Evolutionary conservation across 257 asterid species (phyloP), one percentile per base, ranked within the genome.

Genomic region (Salvia hispanica): DNA sequence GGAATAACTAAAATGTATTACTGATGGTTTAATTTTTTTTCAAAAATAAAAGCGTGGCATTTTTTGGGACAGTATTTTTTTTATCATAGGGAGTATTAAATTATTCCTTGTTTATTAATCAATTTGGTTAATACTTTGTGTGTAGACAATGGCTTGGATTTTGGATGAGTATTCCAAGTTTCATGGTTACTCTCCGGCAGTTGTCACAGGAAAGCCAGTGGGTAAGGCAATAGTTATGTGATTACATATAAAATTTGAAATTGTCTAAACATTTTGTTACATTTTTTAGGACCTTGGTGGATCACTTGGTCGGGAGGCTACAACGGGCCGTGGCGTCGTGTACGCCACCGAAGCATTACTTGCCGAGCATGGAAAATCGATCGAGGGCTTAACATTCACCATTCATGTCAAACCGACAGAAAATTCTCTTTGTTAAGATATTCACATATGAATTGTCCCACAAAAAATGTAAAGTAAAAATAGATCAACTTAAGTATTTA

Each of bases 101-200:
- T 25, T 25, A 25, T 25, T 25, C 63, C 55, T 55, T 25, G 4
- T 21, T 75, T 55, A 39, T 39, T 39, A 39, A 39, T 39, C 8
- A 5, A 7, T 5, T 6, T 39, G 8, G 7, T 39, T 8, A 39
- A 39, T 8, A 39, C 8, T 1, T 36, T 39, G 43, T 56, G 79
- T 93, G 31, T 25, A 94, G 99, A 94, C 99, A 39, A 94, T 94
- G 99, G 99, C 97, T 62, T 94, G 99, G 99, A 94, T 94, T 62
- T 76, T 94, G 88, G 99, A 91, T 33, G 99, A 94, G 86, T 94
- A 94, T 81, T 94, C 99, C 0, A 94, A 94, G 72, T 94, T 94
- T 63, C 99, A 94, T 56, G 99, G 99, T 28, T 65, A 94, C 76
- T 94, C 99, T 1, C 99, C 99, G 18, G 99, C 99, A 50, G 79